Conservation (phyloP, 176 grass and related monocot species). For the Zoysia japonica region DNA sequence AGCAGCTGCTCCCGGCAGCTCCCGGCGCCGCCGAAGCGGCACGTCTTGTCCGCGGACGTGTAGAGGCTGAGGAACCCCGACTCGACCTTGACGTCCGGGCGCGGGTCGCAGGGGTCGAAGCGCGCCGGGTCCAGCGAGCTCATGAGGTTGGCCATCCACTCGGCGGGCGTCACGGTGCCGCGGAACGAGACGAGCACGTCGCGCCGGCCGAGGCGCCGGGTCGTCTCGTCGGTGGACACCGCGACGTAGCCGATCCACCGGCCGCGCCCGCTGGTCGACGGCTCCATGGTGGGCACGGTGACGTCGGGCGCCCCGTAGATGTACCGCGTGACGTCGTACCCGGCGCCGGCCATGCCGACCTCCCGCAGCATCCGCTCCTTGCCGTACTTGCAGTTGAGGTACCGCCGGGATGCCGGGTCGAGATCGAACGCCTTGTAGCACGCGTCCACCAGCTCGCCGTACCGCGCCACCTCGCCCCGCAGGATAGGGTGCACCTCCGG, state of each 20-base stretch:
- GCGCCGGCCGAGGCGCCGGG: slow-evolving; percentile 51
- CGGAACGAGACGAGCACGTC: slow-evolving; percentile 80
- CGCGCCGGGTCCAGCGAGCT: slow-evolving; percentile 73
- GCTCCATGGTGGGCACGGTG: slow-evolving; percentile 43
- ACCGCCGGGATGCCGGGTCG: slow-evolving; percentile 47
- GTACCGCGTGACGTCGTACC: slow-evolving; percentile 66
- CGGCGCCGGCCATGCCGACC: slow-evolving; percentile 52
- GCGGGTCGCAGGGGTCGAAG: slow-evolving; percentile 57
- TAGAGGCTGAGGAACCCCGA: slow-evolving; percentile 87
- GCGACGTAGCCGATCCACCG: slow-evolving; percentile 81
- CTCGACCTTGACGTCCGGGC: slow-evolving; percentile 72
- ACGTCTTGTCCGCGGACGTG: slow-evolving; percentile 73
- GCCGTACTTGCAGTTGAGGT: slow-evolving; percentile 71
- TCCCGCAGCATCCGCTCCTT: slow-evolving; percentile 47
- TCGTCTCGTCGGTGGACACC: slow-evolving; percentile 59
- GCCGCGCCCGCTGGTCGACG: slow-evolving; percentile 43
- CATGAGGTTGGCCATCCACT: slow-evolving; percentile 89
- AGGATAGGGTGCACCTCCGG: slow-evolving; percentile 36
- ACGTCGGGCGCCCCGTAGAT: slow-evolving; percentile 70
- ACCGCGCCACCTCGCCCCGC: slow-evolving; percentile 61
- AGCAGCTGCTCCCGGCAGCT: slow-evolving; percentile 93
- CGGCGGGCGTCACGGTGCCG: slow-evolving; percentile 67
- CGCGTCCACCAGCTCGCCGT: slow-evolving; percentile 64
- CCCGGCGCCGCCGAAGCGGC: slow-evolving; percentile 55
- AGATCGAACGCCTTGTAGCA: slow-evolving; percentile 80